Base-by-base conservation (phyloP, 129 eudicot genomes). In the Gnaphalium uliginosum region DNA sequence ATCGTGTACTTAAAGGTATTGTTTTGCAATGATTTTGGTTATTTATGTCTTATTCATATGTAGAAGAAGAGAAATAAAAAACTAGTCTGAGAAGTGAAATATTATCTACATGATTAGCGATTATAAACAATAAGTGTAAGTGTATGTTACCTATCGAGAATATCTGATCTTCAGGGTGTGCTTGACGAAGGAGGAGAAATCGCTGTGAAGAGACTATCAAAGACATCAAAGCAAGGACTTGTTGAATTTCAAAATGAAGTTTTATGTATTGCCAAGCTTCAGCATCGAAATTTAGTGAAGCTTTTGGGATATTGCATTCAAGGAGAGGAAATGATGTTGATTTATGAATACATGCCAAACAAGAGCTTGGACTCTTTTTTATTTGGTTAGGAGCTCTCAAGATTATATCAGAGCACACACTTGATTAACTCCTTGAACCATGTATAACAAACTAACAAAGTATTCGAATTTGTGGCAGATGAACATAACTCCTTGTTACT, bases 171-270 rank as follows among this genome's bases (percentile, higher is more conserved):
- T 60, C 69, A 73, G 69, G 78, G 69, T 4, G 39, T 39, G 43
- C 69, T 73, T 17, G 60, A 59, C 9, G 35, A 21, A 67, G 73
- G 83, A 79, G 41, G 26, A 51, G 79, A 73, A 56, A 74, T 80
- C 29, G 83, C 83, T 29, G 83, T 80, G 23, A 80, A 80, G 64
- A 43, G 83, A 57, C 25, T 80, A 62, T 80, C 83, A 66, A 74
- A 73, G 54, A 74, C 74, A 56, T 80, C 83, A 54, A 66, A 27
- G 22, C 83, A 80, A 58, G 83, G 83, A 43, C 59, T 74, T 0
- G 57, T n/a, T 4, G 83, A 80, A 37, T 80, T 80, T 22, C 74
- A 73, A 2, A 80, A 74, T 43, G 83, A 80, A 33, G 79, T 80
- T 29, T 22, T 21, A 66, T 80, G 78, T 46, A 80, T 80, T 32